Evolutionary conservation across 148 eudicot species (phyloP).

Genomic region (Pharnaceum exiguum): DNA sequence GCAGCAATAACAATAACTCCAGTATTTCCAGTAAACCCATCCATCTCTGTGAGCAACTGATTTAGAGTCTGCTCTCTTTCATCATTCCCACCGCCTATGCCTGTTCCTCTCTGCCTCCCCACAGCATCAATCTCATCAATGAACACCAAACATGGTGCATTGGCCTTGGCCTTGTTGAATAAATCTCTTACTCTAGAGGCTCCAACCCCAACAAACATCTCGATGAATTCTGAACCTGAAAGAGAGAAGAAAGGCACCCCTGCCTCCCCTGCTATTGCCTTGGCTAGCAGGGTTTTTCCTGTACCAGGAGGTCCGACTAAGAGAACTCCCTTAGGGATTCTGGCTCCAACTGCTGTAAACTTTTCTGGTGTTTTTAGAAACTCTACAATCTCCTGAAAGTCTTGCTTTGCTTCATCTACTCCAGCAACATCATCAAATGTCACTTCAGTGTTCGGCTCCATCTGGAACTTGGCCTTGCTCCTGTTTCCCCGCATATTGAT

Average conservation of each 20-base stretch:
- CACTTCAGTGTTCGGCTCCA: conserved; percentile 90
- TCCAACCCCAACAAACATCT: conserved; percentile 90
- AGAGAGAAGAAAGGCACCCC: conserved; percentile 81
- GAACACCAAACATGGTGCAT: conserved; percentile 71
- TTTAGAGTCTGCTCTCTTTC: conserved; percentile 87
- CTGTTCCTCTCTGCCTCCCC: conserved; percentile 85
- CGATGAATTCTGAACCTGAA: conserved; percentile 79
- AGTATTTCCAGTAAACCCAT: conserved; percentile 64
- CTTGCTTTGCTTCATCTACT: conserved; percentile 88
- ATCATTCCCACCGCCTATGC: conserved; percentile 87
- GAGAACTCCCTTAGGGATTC: conserved; percentile 72
- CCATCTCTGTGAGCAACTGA: conserved; percentile 84
- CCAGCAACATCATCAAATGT: conserved; percentile 89
- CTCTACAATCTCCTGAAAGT: conserved; percentile 74
- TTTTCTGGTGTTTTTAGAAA: conserved; percentile 69
- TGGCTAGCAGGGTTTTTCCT: conserved; percentile 73
- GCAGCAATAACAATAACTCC: conserved; percentile 90
- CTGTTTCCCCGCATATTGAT: conserved; percentile 32
- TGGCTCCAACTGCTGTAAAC: conserved; percentile 72
- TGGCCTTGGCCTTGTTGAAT: conserved; percentile 73
- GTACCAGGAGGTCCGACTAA: conserved; percentile 82
- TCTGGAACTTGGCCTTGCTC: conserved; percentile 85
- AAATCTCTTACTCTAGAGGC: conserved; percentile 83
- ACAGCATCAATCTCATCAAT: conserved; percentile 91
- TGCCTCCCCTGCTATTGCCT: conserved; percentile 85